Conservation (phyloP, 495 filamentous ascomycete genomes). For the Podospora appendiculata region DNA sequence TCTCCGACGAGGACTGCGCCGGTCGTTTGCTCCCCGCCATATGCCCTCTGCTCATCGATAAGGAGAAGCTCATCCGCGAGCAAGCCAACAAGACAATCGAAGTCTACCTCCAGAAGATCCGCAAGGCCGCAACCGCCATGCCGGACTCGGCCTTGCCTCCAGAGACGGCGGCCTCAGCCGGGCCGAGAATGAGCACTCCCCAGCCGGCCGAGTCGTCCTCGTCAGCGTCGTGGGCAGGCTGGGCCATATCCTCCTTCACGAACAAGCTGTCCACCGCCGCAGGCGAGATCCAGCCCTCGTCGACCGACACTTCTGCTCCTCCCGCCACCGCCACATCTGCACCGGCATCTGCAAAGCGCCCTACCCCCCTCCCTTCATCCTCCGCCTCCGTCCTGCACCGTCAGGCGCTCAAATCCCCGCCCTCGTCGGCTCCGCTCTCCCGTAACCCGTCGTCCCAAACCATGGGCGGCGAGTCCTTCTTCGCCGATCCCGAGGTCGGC, state of each 20-base stretch:
- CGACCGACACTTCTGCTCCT: not conserved
- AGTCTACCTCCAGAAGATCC: conserved; percentile 75
- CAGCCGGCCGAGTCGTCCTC: conserved; percentile 52
- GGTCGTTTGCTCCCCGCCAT: conserved; percentile 71
- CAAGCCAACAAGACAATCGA: conserved; percentile 90
- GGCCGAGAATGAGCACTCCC: conserved; percentile 67
- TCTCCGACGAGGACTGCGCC: conserved; percentile 87
- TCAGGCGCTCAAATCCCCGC: conserved; percentile 43
- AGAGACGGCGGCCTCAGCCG: conserved; percentile 37
- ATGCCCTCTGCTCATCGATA: conserved; percentile 72
- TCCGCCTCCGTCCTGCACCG: conserved; percentile 47
- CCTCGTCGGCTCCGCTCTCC: conserved; percentile 31
- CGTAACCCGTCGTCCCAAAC: conserved; percentile 35
- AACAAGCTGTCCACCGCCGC: conserved; percentile 79
- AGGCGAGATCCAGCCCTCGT: conserved; percentile 63
- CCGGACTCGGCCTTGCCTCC: conserved; percentile 64
- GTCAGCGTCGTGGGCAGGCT: conserved; percentile 66
- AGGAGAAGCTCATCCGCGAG: conserved; percentile 85
- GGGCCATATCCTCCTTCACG: conserved; percentile 98
- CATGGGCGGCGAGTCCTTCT: conserved; percentile 33
- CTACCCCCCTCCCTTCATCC: conserved; percentile 20
- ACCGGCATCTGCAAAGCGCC: conserved; percentile 10
- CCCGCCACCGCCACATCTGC: conserved; percentile 11
- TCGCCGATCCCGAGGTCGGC: conserved; percentile 30
- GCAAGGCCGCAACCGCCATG: conserved; percentile 66